Evolutionary conservation across 2,329 filamentous ascomycete species (phyloP), one percentile per base, ranked within the genome.

Genomic region (Aspergillus carbonarius): DNA sequence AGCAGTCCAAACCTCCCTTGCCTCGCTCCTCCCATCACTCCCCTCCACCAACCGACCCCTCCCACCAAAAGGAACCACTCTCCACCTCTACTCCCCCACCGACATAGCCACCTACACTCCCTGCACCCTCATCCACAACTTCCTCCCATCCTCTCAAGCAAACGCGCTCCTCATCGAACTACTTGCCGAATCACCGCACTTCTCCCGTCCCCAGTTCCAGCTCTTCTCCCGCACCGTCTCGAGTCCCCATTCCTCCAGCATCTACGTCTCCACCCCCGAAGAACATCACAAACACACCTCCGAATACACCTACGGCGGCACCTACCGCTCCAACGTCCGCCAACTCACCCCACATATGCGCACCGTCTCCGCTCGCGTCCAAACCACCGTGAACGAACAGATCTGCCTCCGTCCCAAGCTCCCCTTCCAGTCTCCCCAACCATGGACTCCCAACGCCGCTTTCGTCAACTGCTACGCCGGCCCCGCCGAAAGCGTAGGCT

Each of bases 381-480:
- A 91, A 71, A 79, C 82, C 17, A 84, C 86, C 0, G 93, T 98
- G 58, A 96, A 97, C 67, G 68, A 75, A 1, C 90, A 95, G 71
- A 88, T 96, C n/a, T 77, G 83, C 55, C 79, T 82, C 6, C 87
- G 92, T 12, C 81, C 85, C 72, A 96, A 93, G 72, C 83, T 97
- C 27, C 87, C 83, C 65, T 87, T 90, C 66, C 93, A 97, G 69
- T 89, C 88, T 0, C 83, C 91, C 0, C 74, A 83, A 0, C 76
- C 82, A 0, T 98, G 93, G 93, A 79, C 80, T 8, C 91, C 93
- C 9, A 98, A 98, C 70, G 91, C 92, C 0, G 92, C 93, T 0
- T 93, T 97, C 69, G 93, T 96, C 15, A 99, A 99, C 73, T 96
- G 92, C 78, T 99, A 99, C 73, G 81, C 88, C 66, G 93, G 93